Percentiles rank a stretch among this genome's conserved stretches.
phyloP scores from a whole-genome alignment of 2,329 filamentous ascomycete genomes.

The Ascochyta fabae region DNA sequence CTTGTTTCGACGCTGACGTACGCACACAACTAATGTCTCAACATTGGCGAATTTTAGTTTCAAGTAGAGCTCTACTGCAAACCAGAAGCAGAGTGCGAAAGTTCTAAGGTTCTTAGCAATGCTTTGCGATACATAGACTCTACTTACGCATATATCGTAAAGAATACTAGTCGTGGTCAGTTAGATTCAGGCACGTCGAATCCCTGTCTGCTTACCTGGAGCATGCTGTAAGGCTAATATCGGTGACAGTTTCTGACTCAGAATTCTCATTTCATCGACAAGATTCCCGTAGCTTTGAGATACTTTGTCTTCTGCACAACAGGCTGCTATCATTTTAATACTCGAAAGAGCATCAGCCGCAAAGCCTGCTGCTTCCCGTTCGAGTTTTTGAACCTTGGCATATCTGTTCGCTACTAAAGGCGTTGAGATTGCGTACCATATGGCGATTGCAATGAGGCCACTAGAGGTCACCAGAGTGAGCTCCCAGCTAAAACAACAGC shows the following conservation, averaged over 20 bases:
- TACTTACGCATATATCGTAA: conserved; percentile 32
- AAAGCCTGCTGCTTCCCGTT: conserved; percentile 28
- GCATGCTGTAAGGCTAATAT: conserved; percentile 30
- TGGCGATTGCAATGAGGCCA: conserved; percentile 29
- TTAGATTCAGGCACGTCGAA: background rate
- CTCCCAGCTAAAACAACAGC: conserved; percentile 36
- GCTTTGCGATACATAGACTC: background rate
- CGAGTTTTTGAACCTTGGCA: conserved; percentile 23
- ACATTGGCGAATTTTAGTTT: conserved; percentile 22
- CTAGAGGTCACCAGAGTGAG: conserved; percentile 35
- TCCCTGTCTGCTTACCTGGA: conserved; percentile 20
- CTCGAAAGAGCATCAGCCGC: conserved; percentile 27
- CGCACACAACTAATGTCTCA: conserved; percentile 28
- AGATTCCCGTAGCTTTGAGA: conserved; percentile 18
- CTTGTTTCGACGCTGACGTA: background rate
- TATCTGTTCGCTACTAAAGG: conserved; percentile 25
- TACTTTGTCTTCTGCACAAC: conserved; percentile 32
- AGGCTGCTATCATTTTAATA: conserved; percentile 35
- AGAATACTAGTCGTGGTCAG: conserved; percentile 26
- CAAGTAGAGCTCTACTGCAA: conserved; percentile 29
- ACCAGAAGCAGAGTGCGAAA: conserved; percentile 38
- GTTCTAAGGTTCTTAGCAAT: conserved; percentile 20
- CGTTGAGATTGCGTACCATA: conserved; percentile 30
- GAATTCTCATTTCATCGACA: conserved; percentile 11
- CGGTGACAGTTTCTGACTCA: conserved; percentile 24